A percentile compares a stretch with the other conserved stretches of the same genome.
phyloP scores from a whole-genome alignment of 371 early-diverging fungal genomes.

The Zychaea mexicana region DNA sequence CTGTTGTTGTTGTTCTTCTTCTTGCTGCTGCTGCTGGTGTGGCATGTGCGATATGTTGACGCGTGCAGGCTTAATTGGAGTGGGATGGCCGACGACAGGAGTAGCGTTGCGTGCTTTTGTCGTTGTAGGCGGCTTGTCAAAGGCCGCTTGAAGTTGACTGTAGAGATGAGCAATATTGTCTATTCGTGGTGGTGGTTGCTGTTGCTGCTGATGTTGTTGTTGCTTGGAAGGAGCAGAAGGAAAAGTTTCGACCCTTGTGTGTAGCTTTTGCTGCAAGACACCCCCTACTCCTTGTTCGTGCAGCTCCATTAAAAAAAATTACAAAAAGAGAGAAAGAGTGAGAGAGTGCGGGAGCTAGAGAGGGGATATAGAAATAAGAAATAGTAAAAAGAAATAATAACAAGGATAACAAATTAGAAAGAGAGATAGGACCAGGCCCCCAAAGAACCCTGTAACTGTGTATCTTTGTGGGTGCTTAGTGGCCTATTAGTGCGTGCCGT shows the following conservation, averaged over 20 bases:
- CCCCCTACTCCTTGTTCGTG: slow-evolving; percentile 15
- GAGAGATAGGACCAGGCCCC: not conserved
- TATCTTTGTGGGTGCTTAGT: too few relatives aligned
- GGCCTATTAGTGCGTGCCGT: too few relatives aligned
- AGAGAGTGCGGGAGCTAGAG: too few relatives aligned
- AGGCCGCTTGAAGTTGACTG: slow-evolving; percentile 25
- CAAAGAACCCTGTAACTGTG: too few relatives aligned
- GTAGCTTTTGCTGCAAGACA: slow-evolving; percentile 16
- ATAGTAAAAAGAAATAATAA: too few relatives aligned
- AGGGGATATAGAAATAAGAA: not conserved
- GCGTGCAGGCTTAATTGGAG: not conserved
- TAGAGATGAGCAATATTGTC: slow-evolving; percentile 19
- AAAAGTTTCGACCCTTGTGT: not conserved
- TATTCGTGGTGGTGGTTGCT: not conserved
- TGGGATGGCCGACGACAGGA: not conserved
- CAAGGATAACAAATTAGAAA: too few relatives aligned
- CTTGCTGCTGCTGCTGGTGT: not conserved
- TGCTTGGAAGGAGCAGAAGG: slow-evolving; percentile 11
- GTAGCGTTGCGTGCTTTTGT: not conserved
- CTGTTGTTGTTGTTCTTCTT: too few relatives aligned
- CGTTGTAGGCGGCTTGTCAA: slow-evolving; percentile 12
- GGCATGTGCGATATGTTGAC: not conserved
- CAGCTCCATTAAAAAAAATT: slow-evolving; percentile 8
- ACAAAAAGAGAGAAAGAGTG: not conserved
- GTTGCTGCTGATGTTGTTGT: slow-evolving; percentile 18